phyloP scores from a whole-genome alignment of 2,329 filamentous ascomycete species.

The Mycosphaerella sp. region DNA sequence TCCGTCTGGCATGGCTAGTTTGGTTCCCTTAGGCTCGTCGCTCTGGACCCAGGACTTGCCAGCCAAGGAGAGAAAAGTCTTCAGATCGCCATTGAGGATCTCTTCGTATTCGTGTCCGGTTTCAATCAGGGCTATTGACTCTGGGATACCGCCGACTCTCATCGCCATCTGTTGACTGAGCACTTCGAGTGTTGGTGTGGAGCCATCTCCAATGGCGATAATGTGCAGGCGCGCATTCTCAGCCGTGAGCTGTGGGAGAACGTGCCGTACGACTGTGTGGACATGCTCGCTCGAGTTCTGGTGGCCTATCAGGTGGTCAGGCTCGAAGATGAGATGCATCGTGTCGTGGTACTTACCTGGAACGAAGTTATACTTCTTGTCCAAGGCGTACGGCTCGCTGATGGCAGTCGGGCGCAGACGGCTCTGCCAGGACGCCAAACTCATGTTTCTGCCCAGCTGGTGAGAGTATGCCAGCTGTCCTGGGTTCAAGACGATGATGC shows the following conservation, averaged over 20 bases:
- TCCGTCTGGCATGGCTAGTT: constrained; percentile 6
- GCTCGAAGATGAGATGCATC: not conserved
- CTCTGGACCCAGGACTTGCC: constrained; percentile 21
- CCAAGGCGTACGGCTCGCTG: constrained; percentile 49
- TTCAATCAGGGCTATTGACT: constrained; percentile 21
- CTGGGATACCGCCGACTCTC: constrained; percentile 6
- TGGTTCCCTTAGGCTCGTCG: constrained; percentile 11
- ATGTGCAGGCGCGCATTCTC: constrained; percentile 55
- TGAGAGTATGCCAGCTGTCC: constrained; percentile 70
- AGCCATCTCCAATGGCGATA: constrained; percentile 63
- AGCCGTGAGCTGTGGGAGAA: constrained; percentile 48
- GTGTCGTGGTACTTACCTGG: constrained; percentile 28
- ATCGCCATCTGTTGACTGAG: constrained; percentile 13
- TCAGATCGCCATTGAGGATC: constrained; percentile 6
- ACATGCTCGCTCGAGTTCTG: constrained; percentile 55
- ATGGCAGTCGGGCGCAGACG: constrained; percentile 56
- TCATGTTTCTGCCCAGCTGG: constrained; percentile 56
- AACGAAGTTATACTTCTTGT: constrained; percentile 54
- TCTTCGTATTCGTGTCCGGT: constrained; percentile 13
- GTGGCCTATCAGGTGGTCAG: constrained; percentile 42
- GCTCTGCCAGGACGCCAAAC: constrained; percentile 49
- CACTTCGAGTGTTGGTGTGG: constrained; percentile 36
- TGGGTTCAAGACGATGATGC: constrained; percentile 68
- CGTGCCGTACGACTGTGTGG: constrained; percentile 56
- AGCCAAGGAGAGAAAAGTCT: constrained; percentile 12